phyloP scores from a whole-genome alignment of 2,329 filamentous ascomycete species.

The Trichoderma atrobrunneum region DNA sequence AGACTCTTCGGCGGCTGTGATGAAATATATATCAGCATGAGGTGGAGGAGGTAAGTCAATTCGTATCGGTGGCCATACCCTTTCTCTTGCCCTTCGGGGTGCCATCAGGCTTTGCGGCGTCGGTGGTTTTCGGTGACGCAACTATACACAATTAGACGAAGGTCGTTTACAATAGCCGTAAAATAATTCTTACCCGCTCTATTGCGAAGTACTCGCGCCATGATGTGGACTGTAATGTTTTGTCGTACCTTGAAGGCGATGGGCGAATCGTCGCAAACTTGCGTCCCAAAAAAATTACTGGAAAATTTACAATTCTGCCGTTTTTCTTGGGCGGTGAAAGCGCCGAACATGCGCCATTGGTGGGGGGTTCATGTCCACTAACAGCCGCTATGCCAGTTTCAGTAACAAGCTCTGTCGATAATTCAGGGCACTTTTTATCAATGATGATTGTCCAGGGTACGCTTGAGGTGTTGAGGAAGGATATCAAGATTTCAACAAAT shows the following conservation, averaged over 20 bases:
- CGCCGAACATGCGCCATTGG: constrained; percentile 22
- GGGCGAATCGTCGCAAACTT: not conserved
- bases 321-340: constrained; percentile 32
- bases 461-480: not conserved
- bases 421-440: not conserved
- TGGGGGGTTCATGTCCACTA: constrained; percentile 1
- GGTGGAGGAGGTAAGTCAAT: constrained; percentile 25
- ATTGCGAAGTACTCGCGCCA: constrained; percentile 47
- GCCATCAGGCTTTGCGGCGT: constrained; percentile 34
- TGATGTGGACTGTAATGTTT: constrained; percentile 28
- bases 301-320: constrained; percentile 41
- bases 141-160: constrained; percentile 26
- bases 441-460: not conserved
- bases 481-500: not conserved
- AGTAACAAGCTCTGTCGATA: constrained; percentile 9
- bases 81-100: constrained; percentile 38
- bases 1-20: constrained; percentile 43
- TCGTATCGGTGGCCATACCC: constrained; percentile 24
- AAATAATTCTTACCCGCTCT: constrained; percentile 31
- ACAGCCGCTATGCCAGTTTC: not conserved
- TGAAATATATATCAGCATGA: not conserved
- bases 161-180: not conserved
- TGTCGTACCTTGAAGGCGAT: not conserved
- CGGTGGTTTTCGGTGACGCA: constrained; percentile 33
- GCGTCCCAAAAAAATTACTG: constrained; percentile 17